Evolutionary conservation across 768 basidiomycete genomes (phyloP).

Genomic region (Xerocomus spinulosus): DNA sequence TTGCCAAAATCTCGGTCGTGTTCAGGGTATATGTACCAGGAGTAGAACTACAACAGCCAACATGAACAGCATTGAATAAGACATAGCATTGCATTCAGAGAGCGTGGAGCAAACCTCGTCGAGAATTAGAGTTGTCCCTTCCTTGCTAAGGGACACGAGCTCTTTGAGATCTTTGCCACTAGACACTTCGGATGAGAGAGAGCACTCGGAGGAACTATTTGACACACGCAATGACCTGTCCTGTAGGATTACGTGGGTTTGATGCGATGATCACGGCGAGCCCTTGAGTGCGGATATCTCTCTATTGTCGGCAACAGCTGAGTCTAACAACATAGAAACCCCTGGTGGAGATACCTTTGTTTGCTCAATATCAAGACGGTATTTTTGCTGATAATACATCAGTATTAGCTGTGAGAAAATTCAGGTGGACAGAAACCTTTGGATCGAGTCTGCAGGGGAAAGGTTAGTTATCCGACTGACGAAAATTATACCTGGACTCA

Average conservation of each 20-base stretch:
- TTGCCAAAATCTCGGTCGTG: conserved; percentile 67
- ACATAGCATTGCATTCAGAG: background rate
- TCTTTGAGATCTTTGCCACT: conserved; percentile 79
- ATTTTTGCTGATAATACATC: conserved; percentile 46
- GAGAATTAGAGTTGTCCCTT: conserved; percentile 79
- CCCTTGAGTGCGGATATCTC: conserved; percentile 79
- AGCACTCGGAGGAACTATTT: background rate
- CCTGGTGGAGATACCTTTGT: conserved; percentile 48
- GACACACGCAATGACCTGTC: conserved; percentile 71
- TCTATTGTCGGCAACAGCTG: conserved; percentile 34
- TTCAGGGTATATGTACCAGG: conserved; percentile 92
- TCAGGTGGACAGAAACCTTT: conserved; percentile 28
- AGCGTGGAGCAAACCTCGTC: conserved; percentile 59
- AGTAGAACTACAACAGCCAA: conserved; percentile 63
- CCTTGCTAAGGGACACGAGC: conserved; percentile 66
- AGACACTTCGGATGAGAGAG: conserved; percentile 8
- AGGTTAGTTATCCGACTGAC: conserved; percentile 1
- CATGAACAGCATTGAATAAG: background rate
- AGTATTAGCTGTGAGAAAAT: conserved; percentile 2
- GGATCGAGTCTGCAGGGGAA: conserved; percentile 44
- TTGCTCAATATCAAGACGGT: conserved; percentile 74
- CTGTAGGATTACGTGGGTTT: conserved; percentile 96
- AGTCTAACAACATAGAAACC: background rate
- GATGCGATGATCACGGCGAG: conserved; percentile 82
- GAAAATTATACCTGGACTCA: conserved; percentile 35